These are phyloP conservation scores for Leccinum arenicola DNA, from an alignment of 768 basidiomycete genomes.

Conservation along the genomic window DNA sequence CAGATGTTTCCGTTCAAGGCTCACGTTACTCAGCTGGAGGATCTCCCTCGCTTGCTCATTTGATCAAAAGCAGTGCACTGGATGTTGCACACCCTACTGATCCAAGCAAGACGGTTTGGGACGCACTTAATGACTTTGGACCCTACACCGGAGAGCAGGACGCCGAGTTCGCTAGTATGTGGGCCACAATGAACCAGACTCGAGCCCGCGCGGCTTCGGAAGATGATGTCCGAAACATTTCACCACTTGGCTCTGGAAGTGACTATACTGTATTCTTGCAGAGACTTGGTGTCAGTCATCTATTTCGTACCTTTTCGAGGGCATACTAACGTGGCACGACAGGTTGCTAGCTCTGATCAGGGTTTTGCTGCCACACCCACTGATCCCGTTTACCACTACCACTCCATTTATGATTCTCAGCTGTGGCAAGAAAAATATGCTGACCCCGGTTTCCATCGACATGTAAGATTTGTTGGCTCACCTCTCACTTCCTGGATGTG, in stretches of 20 bases:
- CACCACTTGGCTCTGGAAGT: constrained; percentile 74
- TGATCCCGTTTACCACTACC: constrained; percentile 73
- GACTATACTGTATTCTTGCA: constrained; percentile 93
- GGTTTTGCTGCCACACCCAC: constrained; percentile 31
- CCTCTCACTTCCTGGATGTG: neutral
- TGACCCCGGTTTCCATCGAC: constrained; percentile 72
- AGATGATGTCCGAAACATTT: constrained; percentile 41
- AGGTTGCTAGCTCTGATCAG: constrained; percentile 36
- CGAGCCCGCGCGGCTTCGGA: constrained; percentile 13
- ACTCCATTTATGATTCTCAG: constrained; percentile 68
- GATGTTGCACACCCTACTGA: constrained; percentile 58
- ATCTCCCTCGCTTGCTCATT: constrained; percentile 65
- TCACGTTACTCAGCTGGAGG: constrained; percentile 48
- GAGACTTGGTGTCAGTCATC: constrained; percentile 53
- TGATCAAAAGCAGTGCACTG: constrained; percentile 51
- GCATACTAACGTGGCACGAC: neutral
- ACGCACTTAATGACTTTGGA: constrained; percentile 53
- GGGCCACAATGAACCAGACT: constrained; percentile 35
- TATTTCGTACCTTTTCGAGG: neutral
- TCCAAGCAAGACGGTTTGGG: constrained; percentile 52
- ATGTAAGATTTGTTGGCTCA: constrained; percentile 41
- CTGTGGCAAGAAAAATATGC: constrained; percentile 71
- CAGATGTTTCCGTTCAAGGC: constrained; percentile 54
- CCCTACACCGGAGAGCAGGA: constrained; percentile 44
- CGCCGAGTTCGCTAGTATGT: constrained; percentile 39